Evolutionary conservation across 2,329 filamentous ascomycete genomes (phyloP).

Genomic region (Fusarium hainanense): DNA sequence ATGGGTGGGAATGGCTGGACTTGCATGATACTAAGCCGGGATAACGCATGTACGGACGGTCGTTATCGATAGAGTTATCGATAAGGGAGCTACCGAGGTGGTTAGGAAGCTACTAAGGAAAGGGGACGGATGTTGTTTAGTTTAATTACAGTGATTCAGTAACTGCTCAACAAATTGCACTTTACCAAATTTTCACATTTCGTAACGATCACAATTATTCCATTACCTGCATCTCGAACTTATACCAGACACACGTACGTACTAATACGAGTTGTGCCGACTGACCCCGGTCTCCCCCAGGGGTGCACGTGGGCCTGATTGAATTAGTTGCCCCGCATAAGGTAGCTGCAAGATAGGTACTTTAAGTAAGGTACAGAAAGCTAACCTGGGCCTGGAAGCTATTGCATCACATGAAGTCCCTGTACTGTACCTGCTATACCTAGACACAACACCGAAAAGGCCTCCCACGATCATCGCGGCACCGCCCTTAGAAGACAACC

Average conservation of each 20-base stretch:
- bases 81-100: conserved; percentile 27
- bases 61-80: conserved; percentile 45
- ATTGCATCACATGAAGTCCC: conserved; percentile 48
- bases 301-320: conserved; percentile 35
- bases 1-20: conserved; percentile 22
- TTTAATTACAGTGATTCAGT: background rate
- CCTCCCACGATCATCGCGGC: conserved; percentile 21
- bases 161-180: background rate
- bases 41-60: conserved; percentile 15
- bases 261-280: conserved; percentile 6
- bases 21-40: conserved; percentile 21
- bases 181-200: background rate
- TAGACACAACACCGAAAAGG: conserved; percentile 27
- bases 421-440: conserved; percentile 18
- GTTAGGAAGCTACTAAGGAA: background rate
- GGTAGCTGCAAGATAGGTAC: conserved; percentile 34
- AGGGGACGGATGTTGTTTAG: background rate
- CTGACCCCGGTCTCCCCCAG: conserved; percentile 29
- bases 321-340: conserved; percentile 47
- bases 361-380: conserved; percentile 36
- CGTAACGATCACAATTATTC: background rate
- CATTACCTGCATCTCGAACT: background rate
- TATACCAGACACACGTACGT: background rate
- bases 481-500: conserved; percentile 20
- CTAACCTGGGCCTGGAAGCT: conserved; percentile 35